Conservation (phyloP, 305 asterid species). For the Fraxinus greggii region DNA sequence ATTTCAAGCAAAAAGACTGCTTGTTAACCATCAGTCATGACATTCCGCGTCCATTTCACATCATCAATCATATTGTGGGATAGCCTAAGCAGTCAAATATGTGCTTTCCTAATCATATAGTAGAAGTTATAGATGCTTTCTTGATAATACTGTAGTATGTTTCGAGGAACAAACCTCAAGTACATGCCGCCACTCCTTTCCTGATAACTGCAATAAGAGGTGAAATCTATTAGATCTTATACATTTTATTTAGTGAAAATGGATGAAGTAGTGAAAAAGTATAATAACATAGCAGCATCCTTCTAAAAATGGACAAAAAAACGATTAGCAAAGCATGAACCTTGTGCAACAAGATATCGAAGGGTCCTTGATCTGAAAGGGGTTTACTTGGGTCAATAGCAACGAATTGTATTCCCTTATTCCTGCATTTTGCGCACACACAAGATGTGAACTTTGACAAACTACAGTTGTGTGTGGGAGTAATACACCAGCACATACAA, state of each 20-base stretch:
- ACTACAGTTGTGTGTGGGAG: background rate
- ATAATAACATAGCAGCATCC: background rate
- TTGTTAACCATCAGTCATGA: conserved; percentile 35
- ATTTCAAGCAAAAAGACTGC: conserved; percentile 29
- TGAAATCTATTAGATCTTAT: background rate
- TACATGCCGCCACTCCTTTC: conserved; percentile 77
- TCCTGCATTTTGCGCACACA: conserved; percentile 43
- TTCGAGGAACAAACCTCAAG: conserved; percentile 76
- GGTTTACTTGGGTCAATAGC: conserved; percentile 74
- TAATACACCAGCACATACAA: background rate
- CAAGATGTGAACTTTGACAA: conserved; percentile 19
- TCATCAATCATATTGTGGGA: conserved; percentile 22
- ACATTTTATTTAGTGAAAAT: background rate
- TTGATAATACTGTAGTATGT: conserved; percentile 16
- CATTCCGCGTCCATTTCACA: conserved; percentile 34
- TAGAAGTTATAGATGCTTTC: background rate
- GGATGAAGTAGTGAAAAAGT: background rate
- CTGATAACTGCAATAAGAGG: conserved; percentile 64
- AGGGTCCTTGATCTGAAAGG: conserved; percentile 91
- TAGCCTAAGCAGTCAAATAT: conserved; percentile 24
- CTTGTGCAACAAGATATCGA: conserved; percentile 88
- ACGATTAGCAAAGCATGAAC: conserved; percentile 32
- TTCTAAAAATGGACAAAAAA: background rate
- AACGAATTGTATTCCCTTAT: conserved; percentile 74
- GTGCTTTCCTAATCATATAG: conserved; percentile 18